phyloP scores from a whole-genome alignment of 768 basidiomycete genomes.

The Tricholoma bakamatsutake region DNA sequence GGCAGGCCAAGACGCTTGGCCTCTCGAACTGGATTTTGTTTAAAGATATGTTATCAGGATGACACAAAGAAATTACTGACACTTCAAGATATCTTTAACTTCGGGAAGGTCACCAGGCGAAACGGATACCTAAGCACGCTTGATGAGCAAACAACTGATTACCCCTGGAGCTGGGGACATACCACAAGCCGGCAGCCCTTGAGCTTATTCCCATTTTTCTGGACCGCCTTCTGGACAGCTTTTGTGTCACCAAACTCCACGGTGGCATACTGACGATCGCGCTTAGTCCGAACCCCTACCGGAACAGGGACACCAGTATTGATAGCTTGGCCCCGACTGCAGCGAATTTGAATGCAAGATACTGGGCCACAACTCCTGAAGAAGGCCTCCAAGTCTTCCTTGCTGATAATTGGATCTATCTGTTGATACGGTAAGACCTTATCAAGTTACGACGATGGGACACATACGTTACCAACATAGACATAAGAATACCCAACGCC shows the following conservation, averaged over 20 bases:
- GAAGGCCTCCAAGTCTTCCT: slow-evolving; percentile 22
- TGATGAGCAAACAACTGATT: neutral
- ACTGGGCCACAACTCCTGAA: slow-evolving; percentile 35
- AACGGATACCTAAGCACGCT: slow-evolving; percentile 25
- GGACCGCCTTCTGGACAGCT: slow-evolving; percentile 37
- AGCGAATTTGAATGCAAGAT: slow-evolving; percentile 31
- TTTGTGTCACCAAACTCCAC: slow-evolving; percentile 35
- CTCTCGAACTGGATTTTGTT: slow-evolving; percentile 6
- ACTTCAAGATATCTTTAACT: slow-evolving; percentile 24
- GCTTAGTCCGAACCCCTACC: slow-evolving; percentile 12
- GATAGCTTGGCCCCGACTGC: slow-evolving; percentile 35
- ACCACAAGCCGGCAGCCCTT: slow-evolving; percentile 37
- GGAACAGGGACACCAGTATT: slow-evolving; percentile 19
- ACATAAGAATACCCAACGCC: slow-evolving; percentile 24
- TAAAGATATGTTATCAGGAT: neutral
- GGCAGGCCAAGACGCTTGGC: slow-evolving; percentile 4
- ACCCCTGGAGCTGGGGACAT: slow-evolving; percentile 13
- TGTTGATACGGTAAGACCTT: slow-evolving; percentile 10
- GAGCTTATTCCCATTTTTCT: slow-evolving; percentile 30
- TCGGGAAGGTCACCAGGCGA: slow-evolving; percentile 36
- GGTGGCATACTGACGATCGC: slow-evolving; percentile 46
- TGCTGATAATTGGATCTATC: slow-evolving; percentile 31
- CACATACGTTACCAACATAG: slow-evolving; percentile 61
- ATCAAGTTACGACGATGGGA: neutral
- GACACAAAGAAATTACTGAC: slow-evolving; percentile 13